Evolutionary conservation across 495 filamentous ascomycete genomes (phyloP), one percentile per base, ranked within the genome.

Genomic region (Xylaria intraflava): DNA sequence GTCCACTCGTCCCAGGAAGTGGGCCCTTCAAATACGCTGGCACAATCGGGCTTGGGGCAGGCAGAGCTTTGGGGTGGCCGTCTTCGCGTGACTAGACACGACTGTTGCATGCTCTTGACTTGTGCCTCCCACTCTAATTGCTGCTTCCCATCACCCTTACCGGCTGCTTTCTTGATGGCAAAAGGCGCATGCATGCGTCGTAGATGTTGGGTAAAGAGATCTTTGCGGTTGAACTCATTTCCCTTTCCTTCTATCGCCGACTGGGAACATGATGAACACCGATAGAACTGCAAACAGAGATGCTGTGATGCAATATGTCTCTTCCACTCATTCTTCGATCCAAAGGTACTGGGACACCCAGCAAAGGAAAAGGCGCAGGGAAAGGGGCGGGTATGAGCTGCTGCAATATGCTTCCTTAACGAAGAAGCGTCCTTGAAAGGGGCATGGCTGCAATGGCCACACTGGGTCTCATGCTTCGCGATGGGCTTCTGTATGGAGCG

Each of bases 261-360:
- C 19, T 79, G 75, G 5, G 81, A 81, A 30, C 88, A 81, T 22
- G 91, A 83, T 17, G 78, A 80, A 66, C 93, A 98, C 33, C 88
- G 83, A 68, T 88, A 98, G 68, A 85, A 90, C 35, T 83, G 84
- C 16, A 91, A 73, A 52, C 86, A 88, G 51, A 98, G 74, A 65
- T 98, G 93, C 60, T 96, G 88, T 2, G 89, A 91, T 24, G 80
- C 78, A 55, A 96, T 85, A 68, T 98, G 93, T 0, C 93, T 83
- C 66, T 96, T 78, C 92, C 92, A 98, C 65, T 98, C 93, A 61
- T 96, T 97, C 65, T 97, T 97, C 31, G 87, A 90, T 9, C 83
- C 84, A 62, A 98, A 96, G 0, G 83, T 90, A 59, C 87, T 89
- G 6, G 66, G 66, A 65, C 93, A 98, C n/a, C 85, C 87, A 53